Base-by-base conservation (phyloP, 2,329 filamentous ascomycete species). In the Colletotrichum sidae region DNA sequence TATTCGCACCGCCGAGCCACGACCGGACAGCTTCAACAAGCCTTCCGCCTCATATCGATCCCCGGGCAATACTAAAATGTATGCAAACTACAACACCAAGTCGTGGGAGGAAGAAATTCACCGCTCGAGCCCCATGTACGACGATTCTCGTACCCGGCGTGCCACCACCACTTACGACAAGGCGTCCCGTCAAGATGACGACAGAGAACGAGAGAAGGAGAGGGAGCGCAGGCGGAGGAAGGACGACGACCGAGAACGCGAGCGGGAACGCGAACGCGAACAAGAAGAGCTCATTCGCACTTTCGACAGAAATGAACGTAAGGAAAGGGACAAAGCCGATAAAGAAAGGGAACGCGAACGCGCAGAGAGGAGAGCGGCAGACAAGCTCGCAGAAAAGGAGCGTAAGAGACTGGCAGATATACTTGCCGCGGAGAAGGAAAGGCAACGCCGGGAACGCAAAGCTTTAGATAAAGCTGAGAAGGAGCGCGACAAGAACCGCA, bases 101-200 rank as follows among this genome's bases (percentile, higher is more conserved):
- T 84, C 83, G 8, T 86, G 78, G 67, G 85, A 87, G 13, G 83
- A 86, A 33, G 80, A 84, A 4, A 71, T 83, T 6, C 71, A 75
- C 12, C 70, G 71, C 13, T 73, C 78, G 17, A 72, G 75, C 13
- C 76, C 77, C 38, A 72, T 77, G 9, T 85, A 83, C 63, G 84
- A 87, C 33, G 76, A 81, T 7, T 71, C 68, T 13, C 54, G 76
- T 10, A 76, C 82, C 6, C 80, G 83, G 52, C 84, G 84, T 15
- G 75, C 84, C 6, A 72, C 81, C 2, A 84, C 81, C 2, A 84
- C 81, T 60, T 85, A 85, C 59, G 76, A 84, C 55, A 80, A 81
- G 69, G 72, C 80, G 3, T 78, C 79, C 3, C 82, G 79, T 67
- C 79, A 78, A 49, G 82, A 83, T 25, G 75, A 76, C 49, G 81